phyloP scores from a whole-genome alignment of 2,329 filamentous ascomycete species.

The Calonectria multiphialidica region DNA sequence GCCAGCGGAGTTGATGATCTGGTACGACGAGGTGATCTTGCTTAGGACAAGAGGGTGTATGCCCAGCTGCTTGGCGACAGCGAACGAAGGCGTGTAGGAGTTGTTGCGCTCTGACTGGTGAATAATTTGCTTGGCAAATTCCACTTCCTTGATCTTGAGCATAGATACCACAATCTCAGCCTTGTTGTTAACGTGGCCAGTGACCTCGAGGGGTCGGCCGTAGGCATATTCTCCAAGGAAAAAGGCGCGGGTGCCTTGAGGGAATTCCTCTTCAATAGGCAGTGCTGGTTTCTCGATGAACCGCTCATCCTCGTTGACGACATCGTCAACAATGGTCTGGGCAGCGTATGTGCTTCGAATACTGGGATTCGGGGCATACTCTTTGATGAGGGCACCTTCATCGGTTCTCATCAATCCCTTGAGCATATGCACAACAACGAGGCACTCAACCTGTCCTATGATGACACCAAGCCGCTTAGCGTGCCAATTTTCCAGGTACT shows the following conservation, averaged over 20 bases:
- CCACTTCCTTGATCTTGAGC: slow-evolving; percentile 78
- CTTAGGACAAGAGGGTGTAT: slow-evolving; percentile 90
- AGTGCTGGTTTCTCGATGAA: slow-evolving; percentile 93
- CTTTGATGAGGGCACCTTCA: slow-evolving; percentile 90
- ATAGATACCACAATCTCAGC: slow-evolving; percentile 83
- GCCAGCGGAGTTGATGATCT: slow-evolving; percentile 81
- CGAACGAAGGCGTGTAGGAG: slow-evolving; percentile 87
- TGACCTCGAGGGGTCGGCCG: slow-evolving; percentile 88
- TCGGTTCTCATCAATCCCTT: slow-evolving; percentile 93
- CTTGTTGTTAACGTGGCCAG: slow-evolving; percentile 79
- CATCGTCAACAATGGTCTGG: slow-evolving; percentile 90
- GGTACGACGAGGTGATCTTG: slow-evolving; percentile 96
- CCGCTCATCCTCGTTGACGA: slow-evolving; percentile 89
- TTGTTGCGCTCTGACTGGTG: slow-evolving; percentile 75
- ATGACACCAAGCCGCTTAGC: slow-evolving; percentile 91
- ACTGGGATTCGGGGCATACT: slow-evolving; percentile 88
- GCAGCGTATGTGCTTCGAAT: slow-evolving; percentile 92
- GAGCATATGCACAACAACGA: slow-evolving; percentile 93
- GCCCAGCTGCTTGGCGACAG: slow-evolving; percentile 84
- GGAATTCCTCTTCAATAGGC: slow-evolving; percentile 92
- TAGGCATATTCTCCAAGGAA: slow-evolving; percentile 96
- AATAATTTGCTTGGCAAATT: slow-evolving; percentile 85
- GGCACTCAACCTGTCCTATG: slow-evolving; percentile 86
- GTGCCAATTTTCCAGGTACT: slow-evolving; percentile 86
- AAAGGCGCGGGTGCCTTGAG: slow-evolving; percentile 84